A percentile compares a stretch with the other conserved stretches of the same genome.
Evolutionary conservation across 305 asterid genomes (phyloP).

Genomic region (Fraxinus dipetala): DNA sequence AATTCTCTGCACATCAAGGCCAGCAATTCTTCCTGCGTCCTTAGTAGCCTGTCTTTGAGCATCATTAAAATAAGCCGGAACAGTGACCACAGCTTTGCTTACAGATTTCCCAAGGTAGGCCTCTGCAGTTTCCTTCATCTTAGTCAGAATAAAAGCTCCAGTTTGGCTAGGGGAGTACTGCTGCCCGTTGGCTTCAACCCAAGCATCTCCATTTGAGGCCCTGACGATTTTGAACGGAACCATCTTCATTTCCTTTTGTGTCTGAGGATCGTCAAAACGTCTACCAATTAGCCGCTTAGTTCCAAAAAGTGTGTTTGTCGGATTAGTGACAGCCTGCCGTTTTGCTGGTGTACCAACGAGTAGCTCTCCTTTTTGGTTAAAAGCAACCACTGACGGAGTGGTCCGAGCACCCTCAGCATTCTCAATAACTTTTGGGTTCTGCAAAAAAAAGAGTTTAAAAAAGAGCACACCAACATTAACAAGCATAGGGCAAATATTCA

Average conservation of each 20-base stretch:
- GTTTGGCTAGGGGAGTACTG: conserved; percentile 50
- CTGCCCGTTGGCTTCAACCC: conserved; percentile 53
- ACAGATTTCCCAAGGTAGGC: conserved; percentile 50
- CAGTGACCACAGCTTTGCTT: conserved; percentile 50
- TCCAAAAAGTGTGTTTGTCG: conserved; percentile 44
- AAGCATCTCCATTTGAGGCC: conserved; percentile 57
- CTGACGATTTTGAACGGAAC: conserved; percentile 47
- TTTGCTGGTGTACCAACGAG: conserved; percentile 59
- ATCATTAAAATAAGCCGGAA: conserved; percentile 59
- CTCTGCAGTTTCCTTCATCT: conserved; percentile 62
- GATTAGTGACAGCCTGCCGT: conserved; percentile 56
- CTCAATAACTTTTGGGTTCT: conserved; percentile 46
- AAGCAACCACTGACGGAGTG: conserved; percentile 55
- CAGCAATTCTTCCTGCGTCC: conserved; percentile 57
- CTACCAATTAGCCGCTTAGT: conserved; percentile 56
- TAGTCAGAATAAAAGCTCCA: conserved; percentile 46
- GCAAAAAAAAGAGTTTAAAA: neutral
- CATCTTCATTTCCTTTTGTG: conserved; percentile 57
- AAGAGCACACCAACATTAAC: neutral
- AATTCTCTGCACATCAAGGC: conserved; percentile 57
- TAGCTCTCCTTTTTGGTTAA: conserved; percentile 49
- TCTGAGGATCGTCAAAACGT: conserved; percentile 50
- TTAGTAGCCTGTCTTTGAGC: conserved; percentile 62
- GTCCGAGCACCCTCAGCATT: conserved; percentile 54
- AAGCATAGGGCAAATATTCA: neutral